A percentile compares a stretch with the other conserved stretches of the same genome.
These are phyloP conservation scores for Colletotrichum echinochloae DNA, from an alignment of 2,329 filamentous ascomycete genomes.

Conservation along the genomic window DNA sequence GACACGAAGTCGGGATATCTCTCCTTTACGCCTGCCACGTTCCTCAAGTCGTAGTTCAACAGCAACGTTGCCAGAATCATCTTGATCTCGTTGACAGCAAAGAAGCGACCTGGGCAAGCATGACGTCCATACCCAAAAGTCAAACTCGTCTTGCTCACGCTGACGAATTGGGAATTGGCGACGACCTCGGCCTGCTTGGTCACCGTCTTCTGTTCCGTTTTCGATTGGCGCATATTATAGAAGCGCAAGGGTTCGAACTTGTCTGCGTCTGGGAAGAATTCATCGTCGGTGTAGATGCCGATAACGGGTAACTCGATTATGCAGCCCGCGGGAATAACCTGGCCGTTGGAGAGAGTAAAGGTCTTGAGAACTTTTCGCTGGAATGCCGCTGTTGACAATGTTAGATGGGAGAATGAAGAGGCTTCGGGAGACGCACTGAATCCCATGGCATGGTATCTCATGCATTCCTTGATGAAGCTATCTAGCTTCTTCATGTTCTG, in stretches of 20 bases:
- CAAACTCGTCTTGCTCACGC: slow-evolving; percentile 51
- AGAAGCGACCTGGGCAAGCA: slow-evolving; percentile 59
- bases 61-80: slow-evolving; percentile 55
- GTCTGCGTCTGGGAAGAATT: slow-evolving; percentile 50
- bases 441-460: slow-evolving; percentile 48
- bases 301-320: slow-evolving; percentile 56
- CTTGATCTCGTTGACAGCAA: slow-evolving; percentile 60
- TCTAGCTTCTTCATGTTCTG: slow-evolving; percentile 55
- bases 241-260: slow-evolving; percentile 37
- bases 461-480: slow-evolving; percentile 55
- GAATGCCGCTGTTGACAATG: slow-evolving; percentile 54
- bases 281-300: slow-evolving; percentile 53
- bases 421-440: slow-evolving; percentile 50
- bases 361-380: slow-evolving; percentile 62
- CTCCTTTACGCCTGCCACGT: slow-evolving; percentile 44
- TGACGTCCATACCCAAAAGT: slow-evolving; percentile 55
- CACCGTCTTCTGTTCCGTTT: slow-evolving; percentile 12
- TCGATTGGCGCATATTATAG: slow-evolving; percentile 32
- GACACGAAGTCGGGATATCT: slow-evolving; percentile 28
- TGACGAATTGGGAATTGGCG: slow-evolving; percentile 52
- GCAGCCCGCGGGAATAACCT: slow-evolving; percentile 59
- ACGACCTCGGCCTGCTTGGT: slow-evolving; percentile 32
- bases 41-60: slow-evolving; percentile 55
- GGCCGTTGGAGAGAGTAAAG: slow-evolving; percentile 66
- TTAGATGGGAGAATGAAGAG: slow-evolving; percentile 46